Percentiles rank a stretch among this genome's conserved stretches.
phyloP scores from a whole-genome alignment of 2,329 filamentous ascomycete species.

The Neonectria ditissima region DNA sequence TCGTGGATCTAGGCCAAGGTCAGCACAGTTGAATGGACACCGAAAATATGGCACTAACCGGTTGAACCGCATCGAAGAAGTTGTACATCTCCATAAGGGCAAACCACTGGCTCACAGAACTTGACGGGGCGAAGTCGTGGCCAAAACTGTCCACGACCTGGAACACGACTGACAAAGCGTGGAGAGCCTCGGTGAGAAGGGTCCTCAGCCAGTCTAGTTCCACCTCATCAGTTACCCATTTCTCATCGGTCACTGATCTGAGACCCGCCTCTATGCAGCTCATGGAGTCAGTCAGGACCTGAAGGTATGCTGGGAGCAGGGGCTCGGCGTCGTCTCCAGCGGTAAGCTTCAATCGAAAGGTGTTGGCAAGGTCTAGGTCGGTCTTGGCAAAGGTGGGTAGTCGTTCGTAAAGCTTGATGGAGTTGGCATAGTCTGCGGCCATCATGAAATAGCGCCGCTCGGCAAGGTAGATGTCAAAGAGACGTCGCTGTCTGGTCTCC shows the following conservation, averaged over 20 bases:
- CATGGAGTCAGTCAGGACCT: conserved; percentile 61
- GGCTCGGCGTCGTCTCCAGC: conserved; percentile 55
- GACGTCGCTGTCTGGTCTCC: conserved; percentile 72
- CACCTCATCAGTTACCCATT: conserved; percentile 63
- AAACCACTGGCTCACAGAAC: conserved; percentile 78
- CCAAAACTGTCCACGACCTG: conserved; percentile 73
- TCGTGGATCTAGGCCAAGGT: conserved; percentile 51
- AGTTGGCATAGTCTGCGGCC: conserved; percentile 67
- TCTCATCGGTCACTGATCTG: conserved; percentile 63
- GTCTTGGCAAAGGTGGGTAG: conserved; percentile 50
- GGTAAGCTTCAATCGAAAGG: conserved; percentile 47
- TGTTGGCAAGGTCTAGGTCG: conserved; percentile 44
- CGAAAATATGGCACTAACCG: conserved; percentile 41
- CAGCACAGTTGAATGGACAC: conserved; percentile 22
- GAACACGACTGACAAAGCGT: conserved; percentile 80
- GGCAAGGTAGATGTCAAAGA: conserved; percentile 77
- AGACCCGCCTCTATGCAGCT: conserved; percentile 62
- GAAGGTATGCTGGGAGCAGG: conserved; percentile 62
- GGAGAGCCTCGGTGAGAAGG: conserved; percentile 76
- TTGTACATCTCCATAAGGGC: conserved; percentile 73
- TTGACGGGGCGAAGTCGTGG: conserved; percentile 66
- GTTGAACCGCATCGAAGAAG: conserved; percentile 75
- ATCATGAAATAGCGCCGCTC: conserved; percentile 78
- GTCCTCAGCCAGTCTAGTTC: conserved; percentile 71
- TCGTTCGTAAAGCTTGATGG: conserved; percentile 58